A percentile compares a stretch with the other conserved stretches of the same genome.
phyloP scores from a whole-genome alignment of 2,329 filamentous ascomycete species.

The Venturiaceae sp. region DNA sequence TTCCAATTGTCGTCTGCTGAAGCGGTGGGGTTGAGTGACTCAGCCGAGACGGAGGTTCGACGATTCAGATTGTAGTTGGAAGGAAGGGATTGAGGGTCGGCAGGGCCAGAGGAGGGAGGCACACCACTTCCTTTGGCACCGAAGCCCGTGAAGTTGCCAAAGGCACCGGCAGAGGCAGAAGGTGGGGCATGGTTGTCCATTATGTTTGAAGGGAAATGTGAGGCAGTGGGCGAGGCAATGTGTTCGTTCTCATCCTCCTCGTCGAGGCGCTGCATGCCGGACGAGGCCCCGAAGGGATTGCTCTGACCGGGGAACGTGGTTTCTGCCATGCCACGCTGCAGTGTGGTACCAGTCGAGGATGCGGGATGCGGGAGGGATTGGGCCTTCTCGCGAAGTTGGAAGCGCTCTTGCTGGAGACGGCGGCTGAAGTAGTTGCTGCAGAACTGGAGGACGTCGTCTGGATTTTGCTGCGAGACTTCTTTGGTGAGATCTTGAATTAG shows the following conservation, averaged over 20 bases:
- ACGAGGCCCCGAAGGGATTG: constrained; percentile 24
- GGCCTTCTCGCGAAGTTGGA: constrained; percentile 12
- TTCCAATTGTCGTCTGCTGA: constrained; percentile 82
- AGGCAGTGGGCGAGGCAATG: constrained; percentile 61
- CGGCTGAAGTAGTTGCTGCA: constrained; percentile 59
- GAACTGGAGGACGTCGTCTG: constrained; percentile 58
- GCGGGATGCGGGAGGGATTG: neutral
- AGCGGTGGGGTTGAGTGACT: constrained; percentile 84
- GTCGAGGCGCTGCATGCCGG: constrained; percentile 51
- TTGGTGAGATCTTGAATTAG: constrained; percentile 37
- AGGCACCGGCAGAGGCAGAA: constrained; percentile 17
- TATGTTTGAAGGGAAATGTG: constrained; percentile 32
- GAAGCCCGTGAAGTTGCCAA: constrained; percentile 26
- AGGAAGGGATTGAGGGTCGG: constrained; percentile 63
- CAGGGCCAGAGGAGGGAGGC: constrained; percentile 27
- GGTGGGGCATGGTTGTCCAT: constrained; percentile 29
- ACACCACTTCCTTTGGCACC: constrained; percentile 12
- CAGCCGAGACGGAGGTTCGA: constrained; percentile 91
- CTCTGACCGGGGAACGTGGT: constrained; percentile 27
- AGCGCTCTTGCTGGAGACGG: constrained; percentile 56
- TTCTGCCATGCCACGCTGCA: neutral
- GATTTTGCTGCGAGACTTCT: constrained; percentile 48
- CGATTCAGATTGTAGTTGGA: constrained; percentile 89
- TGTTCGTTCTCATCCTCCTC: constrained; percentile 77
- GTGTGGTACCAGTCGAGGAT: neutral